phyloP scores from a whole-genome alignment of 176 grass and related monocot species.

The Poa annua region DNA sequence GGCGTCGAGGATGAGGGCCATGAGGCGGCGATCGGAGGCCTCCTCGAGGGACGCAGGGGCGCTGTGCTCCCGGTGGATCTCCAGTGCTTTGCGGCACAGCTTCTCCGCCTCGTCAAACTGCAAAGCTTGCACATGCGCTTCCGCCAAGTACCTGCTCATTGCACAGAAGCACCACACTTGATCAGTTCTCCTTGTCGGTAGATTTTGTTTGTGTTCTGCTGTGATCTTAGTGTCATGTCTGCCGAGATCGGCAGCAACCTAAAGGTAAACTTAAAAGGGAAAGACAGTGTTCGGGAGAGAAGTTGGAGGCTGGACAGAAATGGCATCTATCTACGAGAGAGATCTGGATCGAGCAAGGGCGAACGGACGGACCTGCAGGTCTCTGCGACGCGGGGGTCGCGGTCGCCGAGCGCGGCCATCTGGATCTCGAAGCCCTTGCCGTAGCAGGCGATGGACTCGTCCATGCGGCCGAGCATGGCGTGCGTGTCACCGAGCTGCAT shows the following conservation, averaged over 20 bases:
- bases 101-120: constrained; percentile 97
- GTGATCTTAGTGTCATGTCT: background rate
- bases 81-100: constrained; percentile 74
- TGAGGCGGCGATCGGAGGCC: constrained; percentile 88
- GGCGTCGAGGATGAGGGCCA: constrained; percentile 90
- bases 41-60: constrained; percentile 85
- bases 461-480: constrained; percentile 89
- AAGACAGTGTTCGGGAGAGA: background rate
- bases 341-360: constrained; percentile 40
- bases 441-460: constrained; percentile 91
- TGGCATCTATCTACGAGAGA: background rate
- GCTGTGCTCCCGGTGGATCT: constrained; percentile 96
- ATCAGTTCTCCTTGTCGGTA: background rate
- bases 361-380: constrained; percentile 71
- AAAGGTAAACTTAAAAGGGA: background rate
- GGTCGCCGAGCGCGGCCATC: constrained; percentile 86
- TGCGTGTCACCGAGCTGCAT: constrained; percentile 99
- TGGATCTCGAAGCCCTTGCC: constrained; percentile 95
- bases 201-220: background rate
- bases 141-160: constrained; percentile 78
- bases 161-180: background rate
- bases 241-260: background rate
- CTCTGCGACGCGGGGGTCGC: constrained; percentile 88
- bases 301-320: background rate
- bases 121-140: constrained; percentile 92